Base-by-base conservation (phyloP, 2,329 filamentous ascomycete species). In the Xylaria digitata region DNA sequence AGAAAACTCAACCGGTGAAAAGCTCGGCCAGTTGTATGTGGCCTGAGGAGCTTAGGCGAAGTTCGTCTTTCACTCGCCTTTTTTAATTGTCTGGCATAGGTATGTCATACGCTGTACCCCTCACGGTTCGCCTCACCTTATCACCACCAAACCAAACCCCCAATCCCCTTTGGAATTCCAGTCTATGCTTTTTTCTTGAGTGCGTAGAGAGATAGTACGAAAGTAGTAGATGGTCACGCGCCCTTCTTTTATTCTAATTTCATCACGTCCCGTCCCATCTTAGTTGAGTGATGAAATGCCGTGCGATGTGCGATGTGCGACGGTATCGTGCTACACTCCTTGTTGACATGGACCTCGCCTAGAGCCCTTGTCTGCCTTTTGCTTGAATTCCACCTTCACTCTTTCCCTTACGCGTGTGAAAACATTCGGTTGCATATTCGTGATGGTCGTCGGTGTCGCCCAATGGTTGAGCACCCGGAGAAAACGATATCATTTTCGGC, bases 311-410 rank as follows among this genome's bases (percentile, higher is more conserved):
- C 17, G 4, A 45, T 52, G 23, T 5, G 23, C 9, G 61, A 34
- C 26, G 3, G 34, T 30, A 45, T 61, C 49, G 56, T 65, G 43
- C 56, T 49, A 54, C 56, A 34, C 49, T 50, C 63, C 56, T 61
- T 54, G 63, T 50, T 61, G 63, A 65, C 63, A 56, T 65, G 56
- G 56, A 40, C 30, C 34, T 43, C 17, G 37, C 40, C n/a, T 26
- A n/a, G 62, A 45, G 23, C 34, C 53, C 52, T 23, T 55, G 53
- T 55, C 21, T 23, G 23, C 2, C 23, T 13, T 21, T 11, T 45
- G 1, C 8, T 43, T 15, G 48, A 32, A 37, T 54, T 54, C 2
- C 40, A 43, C 40, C 42, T 53, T 40, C 48, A 17, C 26, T 15
- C 40, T 17, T 52, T 15, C 30, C 17, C 21, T 17, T 9, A 13